Conservation (phyloP, 352 stramenopile species). For the Phytophthora brassicae region DNA sequence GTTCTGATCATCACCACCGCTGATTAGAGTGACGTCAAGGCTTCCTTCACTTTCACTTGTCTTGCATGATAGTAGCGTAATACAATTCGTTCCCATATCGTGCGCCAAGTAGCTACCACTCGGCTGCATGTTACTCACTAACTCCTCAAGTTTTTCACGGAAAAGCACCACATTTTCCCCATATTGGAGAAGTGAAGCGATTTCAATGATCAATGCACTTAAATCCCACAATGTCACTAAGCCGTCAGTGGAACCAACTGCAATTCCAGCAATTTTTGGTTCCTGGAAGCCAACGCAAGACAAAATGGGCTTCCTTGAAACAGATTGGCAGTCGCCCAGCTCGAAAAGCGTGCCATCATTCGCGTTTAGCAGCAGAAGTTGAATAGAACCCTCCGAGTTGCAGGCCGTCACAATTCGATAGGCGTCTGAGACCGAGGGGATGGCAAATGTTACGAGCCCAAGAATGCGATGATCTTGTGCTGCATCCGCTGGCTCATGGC, state of each 20-base stretch:
- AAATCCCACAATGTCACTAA: conserved; percentile 80
- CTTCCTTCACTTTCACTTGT: conserved; percentile 13
- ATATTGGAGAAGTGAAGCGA: conserved; percentile 18
- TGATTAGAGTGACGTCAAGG: conserved; percentile 62
- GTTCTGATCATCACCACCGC: conserved; percentile 82
- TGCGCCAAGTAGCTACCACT: conserved; percentile 69
- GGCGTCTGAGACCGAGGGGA: conserved; percentile 25
- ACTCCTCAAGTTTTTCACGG: conserved; percentile 24
- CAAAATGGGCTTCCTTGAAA: conserved; percentile 81
- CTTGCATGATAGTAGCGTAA: conserved; percentile 35
- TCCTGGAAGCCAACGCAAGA: conserved; percentile 57
- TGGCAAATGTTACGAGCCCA: conserved; percentile 56
- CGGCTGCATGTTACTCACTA: conserved; percentile 37
- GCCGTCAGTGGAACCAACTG: conserved; percentile 82
- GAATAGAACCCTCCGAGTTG: conserved; percentile 77
- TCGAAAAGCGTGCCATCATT: conserved; percentile 31
- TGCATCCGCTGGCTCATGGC: conserved; percentile 56
- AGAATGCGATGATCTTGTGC: conserved; percentile 86
- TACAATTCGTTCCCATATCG: conserved; percentile 84
- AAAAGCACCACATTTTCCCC: conserved; percentile 8
- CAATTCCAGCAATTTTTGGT: conserved; percentile 45
- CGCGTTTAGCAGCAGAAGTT: conserved; percentile 65
- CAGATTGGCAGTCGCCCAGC: conserved; percentile 50
- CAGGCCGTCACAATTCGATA: conserved; percentile 63
- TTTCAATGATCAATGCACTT: conserved; percentile 26